Base-by-base conservation (phyloP, 208 protist species). In the Crithidia mellificae region DNA sequence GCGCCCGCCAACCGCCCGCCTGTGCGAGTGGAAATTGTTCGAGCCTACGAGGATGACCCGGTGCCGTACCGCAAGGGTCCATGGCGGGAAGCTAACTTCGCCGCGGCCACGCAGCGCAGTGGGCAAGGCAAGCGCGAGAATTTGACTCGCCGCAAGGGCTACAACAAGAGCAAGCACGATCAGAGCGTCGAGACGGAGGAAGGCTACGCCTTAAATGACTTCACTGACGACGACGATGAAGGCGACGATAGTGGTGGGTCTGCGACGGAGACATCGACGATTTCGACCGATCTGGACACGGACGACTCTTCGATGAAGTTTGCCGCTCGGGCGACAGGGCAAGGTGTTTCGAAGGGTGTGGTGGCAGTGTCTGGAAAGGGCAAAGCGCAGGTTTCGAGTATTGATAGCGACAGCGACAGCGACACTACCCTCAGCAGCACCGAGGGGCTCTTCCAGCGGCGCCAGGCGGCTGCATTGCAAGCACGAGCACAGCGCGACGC, bases 31-130 rank as follows among this genome's bases (percentile, higher is more conserved):
- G 75, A 90, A 59, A 62, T 92, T n/a, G 65, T 92, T 14, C 72
- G 78, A 24, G 81, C 53, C 1, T 92, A 83, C 59, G 79, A 85
- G 29, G 72, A 80, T 5, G 67, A 81, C 1, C 87, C 81, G 2
- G 63, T 83, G 44, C 81, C 84, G 11, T 84, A 86, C 50, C 76
- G 78, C 46, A 92, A 90, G 53, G 59, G 66, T 14, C 84, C 84
- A 12, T 88, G 77, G 56, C 54, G 71, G 22, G 22, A 47, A 12
- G 76, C 70, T 1, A 30, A 68, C 19, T 78, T 68, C 36, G 24
- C 56, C 30, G 58, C 65, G 0, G 39, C 56, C 12, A 49, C 19
- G 22, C 50, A 52, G 15, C 41, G 29, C 34, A 11, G 7, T 11
- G 34, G 34, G 34, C 34, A 38, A 38, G 34, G 34, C 7, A 38